Conservation (phyloP, 78 protist species). For the Planoprotostelium fungivorum region DNA sequence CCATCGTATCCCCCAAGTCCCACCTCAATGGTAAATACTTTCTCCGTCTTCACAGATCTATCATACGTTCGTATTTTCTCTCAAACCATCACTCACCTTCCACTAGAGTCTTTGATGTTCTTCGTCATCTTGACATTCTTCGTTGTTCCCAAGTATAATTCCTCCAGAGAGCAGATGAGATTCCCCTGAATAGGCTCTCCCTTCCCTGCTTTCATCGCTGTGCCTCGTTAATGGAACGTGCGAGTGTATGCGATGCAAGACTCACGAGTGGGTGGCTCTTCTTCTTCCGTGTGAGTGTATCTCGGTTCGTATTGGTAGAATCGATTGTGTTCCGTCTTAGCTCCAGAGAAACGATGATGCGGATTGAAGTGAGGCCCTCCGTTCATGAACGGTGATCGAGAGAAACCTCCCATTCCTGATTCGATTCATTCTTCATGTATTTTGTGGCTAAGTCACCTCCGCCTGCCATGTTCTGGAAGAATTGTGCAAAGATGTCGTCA, state of each 20-base stretch:
- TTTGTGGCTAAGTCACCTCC: background rate
- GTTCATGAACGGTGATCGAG: too few relatives aligned
- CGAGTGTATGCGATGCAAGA: too few relatives aligned
- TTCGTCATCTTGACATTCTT: conserved; percentile 13
- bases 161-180: conserved; percentile 8
- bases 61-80: background rate
- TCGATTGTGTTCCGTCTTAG: too few relatives aligned
- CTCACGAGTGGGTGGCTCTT: too few relatives aligned
- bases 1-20: background rate
- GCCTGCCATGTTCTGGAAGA: background rate
- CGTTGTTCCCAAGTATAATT: conserved; percentile 3
- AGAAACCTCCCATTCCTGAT: too few relatives aligned
- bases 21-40: background rate
- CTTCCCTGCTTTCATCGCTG: background rate
- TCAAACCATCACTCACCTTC: background rate
- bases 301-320: too few relatives aligned
- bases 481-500: background rate
- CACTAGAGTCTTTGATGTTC: background rate
- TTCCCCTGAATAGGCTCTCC: background rate
- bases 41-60: background rate
- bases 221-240: too few relatives aligned
- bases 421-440: too few relatives aligned
- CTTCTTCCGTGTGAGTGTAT: too few relatives aligned
- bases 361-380: too few relatives aligned
- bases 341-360: too few relatives aligned